Conservation (phyloP, 2,329 filamentous ascomycete species). For the Colletotrichum paranaense region DNA sequence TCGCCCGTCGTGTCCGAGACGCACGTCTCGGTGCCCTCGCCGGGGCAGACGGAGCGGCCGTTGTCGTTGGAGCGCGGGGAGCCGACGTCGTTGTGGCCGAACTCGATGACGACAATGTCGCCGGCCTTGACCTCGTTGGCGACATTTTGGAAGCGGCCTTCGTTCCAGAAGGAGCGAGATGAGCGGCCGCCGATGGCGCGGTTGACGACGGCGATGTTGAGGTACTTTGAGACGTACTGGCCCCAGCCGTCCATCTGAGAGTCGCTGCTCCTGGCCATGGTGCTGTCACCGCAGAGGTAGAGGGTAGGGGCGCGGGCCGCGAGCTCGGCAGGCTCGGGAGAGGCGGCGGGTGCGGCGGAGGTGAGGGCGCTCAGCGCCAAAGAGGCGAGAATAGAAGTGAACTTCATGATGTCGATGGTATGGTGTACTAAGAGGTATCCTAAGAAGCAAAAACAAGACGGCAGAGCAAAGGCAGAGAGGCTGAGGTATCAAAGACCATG, state of each 20-base stretch:
- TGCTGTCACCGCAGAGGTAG: constrained; percentile 72
- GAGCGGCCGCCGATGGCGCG: constrained; percentile 74
- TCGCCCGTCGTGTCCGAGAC: constrained; percentile 59
- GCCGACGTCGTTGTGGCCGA: constrained; percentile 79
- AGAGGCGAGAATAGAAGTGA: constrained; percentile 25
- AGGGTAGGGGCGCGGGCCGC: constrained; percentile 48
- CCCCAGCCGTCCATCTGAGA: constrained; percentile 69
- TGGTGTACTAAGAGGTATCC: not conserved
- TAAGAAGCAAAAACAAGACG: not conserved
- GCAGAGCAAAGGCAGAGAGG: not conserved
- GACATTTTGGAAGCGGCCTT: constrained; percentile 73
- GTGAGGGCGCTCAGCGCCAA: constrained; percentile 30
- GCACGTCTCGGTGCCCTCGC: constrained; percentile 66
- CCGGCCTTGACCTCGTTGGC: constrained; percentile 62
- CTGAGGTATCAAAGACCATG: not conserved
- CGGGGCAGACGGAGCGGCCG: constrained; percentile 68
- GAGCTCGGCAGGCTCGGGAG: constrained; percentile 14
- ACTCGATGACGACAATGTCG: constrained; percentile 77
- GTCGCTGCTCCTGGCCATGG: constrained; percentile 65
- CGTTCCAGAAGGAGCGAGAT: constrained; percentile 73
- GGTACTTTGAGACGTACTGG: constrained; percentile 65
- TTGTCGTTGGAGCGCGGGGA: constrained; percentile 67
- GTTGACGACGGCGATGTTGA: constrained; percentile 62
- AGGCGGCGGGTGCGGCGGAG: constrained; percentile 36
- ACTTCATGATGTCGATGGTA: constrained; percentile 14